A percentile compares a stretch with the other conserved stretches of the same genome.
These are phyloP conservation scores for Cyclotella sp. DNA, from an alignment of 108 stramenopile genomes.

Conservation along the genomic window DNA sequence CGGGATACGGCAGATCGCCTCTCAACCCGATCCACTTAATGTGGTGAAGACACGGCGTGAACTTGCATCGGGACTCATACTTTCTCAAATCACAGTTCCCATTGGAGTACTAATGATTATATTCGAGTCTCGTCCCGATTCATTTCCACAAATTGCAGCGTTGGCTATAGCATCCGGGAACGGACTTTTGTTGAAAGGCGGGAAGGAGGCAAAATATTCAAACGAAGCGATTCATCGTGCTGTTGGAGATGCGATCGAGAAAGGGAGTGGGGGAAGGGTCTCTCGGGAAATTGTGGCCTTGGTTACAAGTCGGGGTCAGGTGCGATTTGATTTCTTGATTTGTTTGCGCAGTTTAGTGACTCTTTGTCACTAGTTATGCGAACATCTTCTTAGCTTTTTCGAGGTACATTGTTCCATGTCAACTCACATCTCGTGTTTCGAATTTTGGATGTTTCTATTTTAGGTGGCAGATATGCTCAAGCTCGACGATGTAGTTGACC, in stretches of 20 bases:
- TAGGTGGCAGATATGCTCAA: conserved; percentile 85
- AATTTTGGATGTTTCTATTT: neutral
- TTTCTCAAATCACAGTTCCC: conserved; percentile 91
- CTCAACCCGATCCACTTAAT: conserved; percentile 76
- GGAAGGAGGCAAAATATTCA: conserved; percentile 94
- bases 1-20: conserved; percentile 87
- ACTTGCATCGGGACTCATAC: conserved; percentile 89
- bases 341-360: neutral
- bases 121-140: conserved; percentile 98
- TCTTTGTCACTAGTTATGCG: neutral
- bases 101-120: conserved; percentile 99
- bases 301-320: conserved; percentile 91
- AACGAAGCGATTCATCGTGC: conserved; percentile 89
- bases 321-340: conserved; percentile 11
- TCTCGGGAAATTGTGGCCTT: conserved; percentile 89
- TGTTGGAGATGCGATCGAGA: conserved; percentile 92
- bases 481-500: conserved; percentile 94
- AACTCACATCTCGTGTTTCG: neutral
- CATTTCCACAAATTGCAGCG: conserved; percentile 97
- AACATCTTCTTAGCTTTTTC: no score
- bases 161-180: conserved; percentile 96
- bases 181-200: conserved; percentile 97
- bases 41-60: conserved; percentile 86
- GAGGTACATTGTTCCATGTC: neutral
- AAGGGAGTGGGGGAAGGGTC: conserved; percentile 85